Evolutionary conservation across 1,139 yeast genomes (phyloP).

Genomic region (Debaryomyces fabryi): DNA sequence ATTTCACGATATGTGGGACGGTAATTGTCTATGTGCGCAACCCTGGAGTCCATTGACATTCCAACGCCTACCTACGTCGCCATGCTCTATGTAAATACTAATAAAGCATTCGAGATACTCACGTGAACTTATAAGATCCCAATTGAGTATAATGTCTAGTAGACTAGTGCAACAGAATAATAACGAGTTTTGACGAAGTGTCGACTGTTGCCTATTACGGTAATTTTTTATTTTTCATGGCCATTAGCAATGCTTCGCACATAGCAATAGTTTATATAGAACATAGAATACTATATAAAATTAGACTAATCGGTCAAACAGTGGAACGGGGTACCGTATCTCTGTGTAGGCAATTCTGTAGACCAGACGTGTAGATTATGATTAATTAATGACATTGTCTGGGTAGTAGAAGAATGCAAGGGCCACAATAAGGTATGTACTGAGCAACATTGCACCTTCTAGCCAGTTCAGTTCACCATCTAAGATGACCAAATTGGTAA

Average conservation of each 20-base stretch:
- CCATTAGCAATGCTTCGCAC: neutral
- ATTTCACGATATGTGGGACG: neutral
- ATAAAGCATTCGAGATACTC: neutral
- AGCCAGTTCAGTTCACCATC: constrained; percentile 98
- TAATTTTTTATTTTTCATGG: constrained; percentile 4
- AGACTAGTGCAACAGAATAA: neutral
- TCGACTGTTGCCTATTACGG: neutral
- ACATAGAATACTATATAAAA: neutral
- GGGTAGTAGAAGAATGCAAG: constrained; percentile 87
- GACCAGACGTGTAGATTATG: neutral
- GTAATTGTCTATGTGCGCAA: neutral
- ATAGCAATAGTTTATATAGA: constrained; percentile 1
- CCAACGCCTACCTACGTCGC: neutral
- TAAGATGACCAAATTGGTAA: constrained; percentile 80
- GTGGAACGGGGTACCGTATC: neutral
- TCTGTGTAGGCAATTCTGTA: neutral
- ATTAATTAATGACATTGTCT: constrained; percentile 30
- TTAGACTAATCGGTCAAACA: neutral
- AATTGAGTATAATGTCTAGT: neutral
- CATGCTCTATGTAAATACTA: neutral
- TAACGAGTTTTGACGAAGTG: neutral
- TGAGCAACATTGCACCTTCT: constrained; percentile 89
- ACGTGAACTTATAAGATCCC: neutral
- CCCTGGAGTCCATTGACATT: neutral
- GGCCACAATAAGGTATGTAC: constrained; percentile 84